A percentile compares a stretch with the other conserved stretches of the same genome.
phyloP scores from a whole-genome alignment of 495 filamentous ascomycete species.

The Xanthoparmelia taractica region DNA sequence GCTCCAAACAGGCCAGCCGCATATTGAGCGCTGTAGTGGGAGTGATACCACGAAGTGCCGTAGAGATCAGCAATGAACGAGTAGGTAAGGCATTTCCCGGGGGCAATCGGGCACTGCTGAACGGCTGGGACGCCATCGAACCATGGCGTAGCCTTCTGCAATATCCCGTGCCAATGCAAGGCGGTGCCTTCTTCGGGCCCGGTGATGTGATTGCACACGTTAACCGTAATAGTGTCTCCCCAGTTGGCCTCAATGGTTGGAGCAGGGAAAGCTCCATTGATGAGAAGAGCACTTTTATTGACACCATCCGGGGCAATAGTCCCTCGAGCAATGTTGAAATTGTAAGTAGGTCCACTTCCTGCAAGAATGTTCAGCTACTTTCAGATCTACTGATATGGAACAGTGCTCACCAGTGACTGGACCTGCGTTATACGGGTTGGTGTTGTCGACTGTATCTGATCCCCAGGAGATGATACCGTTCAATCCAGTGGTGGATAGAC shows the following conservation, averaged over 20 bases:
- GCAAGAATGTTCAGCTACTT: background rate
- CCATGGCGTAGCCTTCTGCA: conserved; percentile 33
- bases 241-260: conserved; percentile 54
- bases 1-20: conserved; percentile 44
- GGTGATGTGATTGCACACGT: conserved; percentile 44
- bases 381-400: background rate
- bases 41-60: conserved; percentile 45
- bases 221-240: conserved; percentile 53
- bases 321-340: conserved; percentile 29
- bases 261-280: conserved; percentile 31
- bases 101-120: conserved; percentile 46
- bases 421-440: conserved; percentile 36
- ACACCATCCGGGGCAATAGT: conserved; percentile 45
- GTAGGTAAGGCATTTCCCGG: conserved; percentile 32
- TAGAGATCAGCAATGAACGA: conserved; percentile 33
- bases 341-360: conserved; percentile 18
- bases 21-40: conserved; percentile 42
- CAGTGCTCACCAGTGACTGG: background rate
- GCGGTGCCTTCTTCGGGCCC: conserved; percentile 35
- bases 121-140: conserved; percentile 46
- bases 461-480: conserved; percentile 46
- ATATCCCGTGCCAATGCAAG: conserved; percentile 45
- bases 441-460: conserved; percentile 32
- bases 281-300: conserved; percentile 32
- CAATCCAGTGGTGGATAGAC: conserved; percentile 31